These are phyloP conservation scores for Pseudofabraea citricarpa DNA, from an alignment of 2,329 filamentous ascomycete species.

Conservation along the genomic window DNA sequence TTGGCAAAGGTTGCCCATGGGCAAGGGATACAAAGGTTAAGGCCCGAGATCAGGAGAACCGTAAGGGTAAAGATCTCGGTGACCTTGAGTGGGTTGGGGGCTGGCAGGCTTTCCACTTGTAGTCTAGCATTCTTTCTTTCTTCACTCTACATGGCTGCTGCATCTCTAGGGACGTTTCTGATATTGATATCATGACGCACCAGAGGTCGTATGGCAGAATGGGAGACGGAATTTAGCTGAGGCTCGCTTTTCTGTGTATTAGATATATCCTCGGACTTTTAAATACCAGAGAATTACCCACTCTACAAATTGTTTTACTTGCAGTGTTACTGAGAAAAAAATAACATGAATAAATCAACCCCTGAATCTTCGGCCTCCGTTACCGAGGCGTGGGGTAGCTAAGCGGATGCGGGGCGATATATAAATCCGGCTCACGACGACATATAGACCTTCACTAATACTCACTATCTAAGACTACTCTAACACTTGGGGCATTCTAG, in stretches of 20 bases:
- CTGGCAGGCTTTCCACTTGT: constrained; percentile 68
- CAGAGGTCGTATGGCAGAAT: background rate
- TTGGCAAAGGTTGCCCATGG: constrained; percentile 44
- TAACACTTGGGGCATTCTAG: too few relatives aligned
- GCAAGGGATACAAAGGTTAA: constrained; percentile 33
- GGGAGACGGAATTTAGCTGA: constrained; percentile 15
- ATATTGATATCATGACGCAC: constrained; percentile 8
- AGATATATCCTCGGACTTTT: constrained; percentile 24
- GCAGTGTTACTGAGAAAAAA: too few relatives aligned
- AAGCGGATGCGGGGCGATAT: too few relatives aligned
- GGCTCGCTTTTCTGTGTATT: constrained; percentile 32
- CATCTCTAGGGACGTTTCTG: too few relatives aligned
- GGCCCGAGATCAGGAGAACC: constrained; percentile 45
- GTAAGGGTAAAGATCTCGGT: constrained; percentile 57
- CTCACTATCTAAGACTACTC: too few relatives aligned
- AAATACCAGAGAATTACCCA: constrained; percentile 32
- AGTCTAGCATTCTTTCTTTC: constrained; percentile 40
- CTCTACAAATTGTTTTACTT: constrained; percentile 24
- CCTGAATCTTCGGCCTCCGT: too few relatives aligned
- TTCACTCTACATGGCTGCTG: too few relatives aligned
- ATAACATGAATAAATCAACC: too few relatives aligned
- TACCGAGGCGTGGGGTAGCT: too few relatives aligned
- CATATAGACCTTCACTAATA: too few relatives aligned
- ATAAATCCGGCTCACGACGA: too few relatives aligned
- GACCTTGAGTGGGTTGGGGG: constrained; percentile 93